Conservation (phyloP, 352 stramenopile species). For the Paralagenidium karlingii region DNA sequence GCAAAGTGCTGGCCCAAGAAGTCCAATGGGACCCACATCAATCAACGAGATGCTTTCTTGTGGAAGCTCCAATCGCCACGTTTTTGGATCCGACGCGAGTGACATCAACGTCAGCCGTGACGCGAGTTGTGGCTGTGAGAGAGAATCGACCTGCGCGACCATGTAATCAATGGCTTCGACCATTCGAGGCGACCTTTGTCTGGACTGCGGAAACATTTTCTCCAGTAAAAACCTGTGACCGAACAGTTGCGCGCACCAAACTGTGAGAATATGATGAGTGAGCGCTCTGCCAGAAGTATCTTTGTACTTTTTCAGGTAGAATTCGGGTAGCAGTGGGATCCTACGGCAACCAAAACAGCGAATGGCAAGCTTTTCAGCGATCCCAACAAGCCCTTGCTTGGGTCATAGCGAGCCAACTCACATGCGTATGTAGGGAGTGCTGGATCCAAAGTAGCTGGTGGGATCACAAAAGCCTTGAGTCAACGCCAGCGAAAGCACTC, state of each 20-base stretch:
- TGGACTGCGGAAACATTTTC: constrained; percentile 32
- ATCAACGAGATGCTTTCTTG: constrained; percentile 50
- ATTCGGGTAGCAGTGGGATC: constrained; percentile 51
- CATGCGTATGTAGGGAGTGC: constrained; percentile 38
- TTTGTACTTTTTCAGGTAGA: constrained; percentile 54
- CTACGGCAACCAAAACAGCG: constrained; percentile 17
- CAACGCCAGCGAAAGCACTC: constrained; percentile 40
- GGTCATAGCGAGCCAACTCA: too few species aligned
- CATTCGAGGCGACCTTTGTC: constrained; percentile 9
- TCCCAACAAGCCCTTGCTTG: too few species aligned
- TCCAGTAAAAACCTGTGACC: too few species aligned
- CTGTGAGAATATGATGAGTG: constrained; percentile 16
- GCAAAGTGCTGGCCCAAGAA: too few species aligned
- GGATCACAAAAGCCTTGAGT: constrained; percentile 58
- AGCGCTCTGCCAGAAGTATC: background rate
- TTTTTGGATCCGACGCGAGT: constrained; percentile 25
- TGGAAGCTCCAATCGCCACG: constrained; percentile 26
- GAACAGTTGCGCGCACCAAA: constrained; percentile 33
- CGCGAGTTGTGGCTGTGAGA: constrained; percentile 55
- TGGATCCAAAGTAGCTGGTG: constrained; percentile 24
- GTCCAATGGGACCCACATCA: constrained; percentile 37
- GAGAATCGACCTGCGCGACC: constrained; percentile 36
- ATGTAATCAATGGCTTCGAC: constrained; percentile 50
- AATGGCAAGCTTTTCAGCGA: too few species aligned
- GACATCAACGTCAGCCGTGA: constrained; percentile 50